Conservation (phyloP, 768 basidiomycete species). For the Tephrocybe sp. region DNA sequence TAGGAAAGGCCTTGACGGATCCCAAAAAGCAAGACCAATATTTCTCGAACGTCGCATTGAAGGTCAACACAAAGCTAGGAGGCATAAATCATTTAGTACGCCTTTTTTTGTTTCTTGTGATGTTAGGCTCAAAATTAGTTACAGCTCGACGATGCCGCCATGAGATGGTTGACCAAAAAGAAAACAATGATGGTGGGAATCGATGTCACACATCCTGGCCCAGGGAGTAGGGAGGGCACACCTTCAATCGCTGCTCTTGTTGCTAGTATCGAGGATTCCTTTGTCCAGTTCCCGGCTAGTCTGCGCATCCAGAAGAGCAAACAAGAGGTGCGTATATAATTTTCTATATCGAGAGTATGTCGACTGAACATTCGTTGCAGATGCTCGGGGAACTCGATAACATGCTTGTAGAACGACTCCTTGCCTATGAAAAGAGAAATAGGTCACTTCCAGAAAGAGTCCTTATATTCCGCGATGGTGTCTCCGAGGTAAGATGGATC, state of each 20-base stretch:
- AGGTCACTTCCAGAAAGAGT: slow-evolving; percentile 64
- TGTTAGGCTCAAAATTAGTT: background rate
- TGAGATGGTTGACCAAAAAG: slow-evolving; percentile 64
- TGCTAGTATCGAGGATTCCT: slow-evolving; percentile 66
- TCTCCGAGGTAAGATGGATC: slow-evolving; percentile 60
- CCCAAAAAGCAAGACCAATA: slow-evolving; percentile 72
- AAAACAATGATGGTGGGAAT: slow-evolving; percentile 85
- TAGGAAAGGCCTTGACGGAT: slow-evolving; percentile 57
- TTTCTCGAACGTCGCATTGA: slow-evolving; percentile 78
- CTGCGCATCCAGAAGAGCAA: slow-evolving; percentile 63
- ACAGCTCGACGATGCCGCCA: slow-evolving; percentile 52
- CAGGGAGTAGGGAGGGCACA: slow-evolving; percentile 63
- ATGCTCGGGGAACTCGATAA: slow-evolving; percentile 65
- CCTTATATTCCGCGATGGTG: slow-evolving; percentile 78
- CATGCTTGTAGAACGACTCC: slow-evolving; percentile 75
- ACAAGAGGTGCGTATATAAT: slow-evolving; percentile 34
- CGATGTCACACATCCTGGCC: slow-evolving; percentile 81
- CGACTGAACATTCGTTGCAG: slow-evolving; percentile 33
- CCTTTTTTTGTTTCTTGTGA: background rate
- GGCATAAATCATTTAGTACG: slow-evolving; percentile 70
- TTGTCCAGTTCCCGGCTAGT: slow-evolving; percentile 79
- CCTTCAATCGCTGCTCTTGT: slow-evolving; percentile 87
- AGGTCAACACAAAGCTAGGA: slow-evolving; percentile 82
- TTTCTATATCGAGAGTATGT: background rate
- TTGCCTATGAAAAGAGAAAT: slow-evolving; percentile 55